Base-by-base conservation (phyloP, 768 basidiomycete species). In the Mycena albidolilacea region DNA sequence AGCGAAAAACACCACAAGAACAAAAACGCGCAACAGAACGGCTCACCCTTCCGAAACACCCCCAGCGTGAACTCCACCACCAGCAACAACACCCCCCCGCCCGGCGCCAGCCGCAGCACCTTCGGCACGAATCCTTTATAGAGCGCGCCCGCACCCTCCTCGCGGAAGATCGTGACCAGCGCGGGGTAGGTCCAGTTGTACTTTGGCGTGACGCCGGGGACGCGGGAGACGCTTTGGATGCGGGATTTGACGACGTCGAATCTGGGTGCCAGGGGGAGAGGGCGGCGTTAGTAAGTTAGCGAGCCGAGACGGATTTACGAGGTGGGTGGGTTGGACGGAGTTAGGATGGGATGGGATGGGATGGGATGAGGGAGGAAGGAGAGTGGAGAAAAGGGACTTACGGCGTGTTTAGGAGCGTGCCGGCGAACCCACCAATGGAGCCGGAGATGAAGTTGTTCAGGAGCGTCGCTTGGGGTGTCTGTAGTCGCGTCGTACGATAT, bases 41-140 rank as follows among this genome's bases (percentile, higher is more conserved):
- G 23, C 73, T 2, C 54, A 94, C 94, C 88, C 78, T 90, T 86
- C 75, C 95, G 90, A 82, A 97, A 95, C 69, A 93, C 77, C 21
- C 88, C 90, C 48, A 96, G 82, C 2, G 94, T 95, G 73, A 94
- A 91, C 81, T 97, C 95, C 19, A 97, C 96, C n/a, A 97, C 97
- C 43, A 99, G 88, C 38, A 99, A 85, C 39, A 99, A 83, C 14
- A 99, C 93, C 81, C 97, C 97, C 63, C 97, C 97, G 55, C 97
- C 97, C 0, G 97, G 97, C 14, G 97, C 97, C 35, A 99, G 88
- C 75, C 97, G 90, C 54, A 99, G 88, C 5, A 98, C 97, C 82
- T 99, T 99, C 38, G 97, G 97, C 17, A 94, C 87, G 82, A 98
- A 99, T 43, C 97, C 97, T 80, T 97, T 97, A 88, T 97, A 98